These are phyloP conservation scores for Cordyceps cicadae DNA, from an alignment of 2,329 filamentous ascomycete genomes.

Conservation along the genomic window DNA sequence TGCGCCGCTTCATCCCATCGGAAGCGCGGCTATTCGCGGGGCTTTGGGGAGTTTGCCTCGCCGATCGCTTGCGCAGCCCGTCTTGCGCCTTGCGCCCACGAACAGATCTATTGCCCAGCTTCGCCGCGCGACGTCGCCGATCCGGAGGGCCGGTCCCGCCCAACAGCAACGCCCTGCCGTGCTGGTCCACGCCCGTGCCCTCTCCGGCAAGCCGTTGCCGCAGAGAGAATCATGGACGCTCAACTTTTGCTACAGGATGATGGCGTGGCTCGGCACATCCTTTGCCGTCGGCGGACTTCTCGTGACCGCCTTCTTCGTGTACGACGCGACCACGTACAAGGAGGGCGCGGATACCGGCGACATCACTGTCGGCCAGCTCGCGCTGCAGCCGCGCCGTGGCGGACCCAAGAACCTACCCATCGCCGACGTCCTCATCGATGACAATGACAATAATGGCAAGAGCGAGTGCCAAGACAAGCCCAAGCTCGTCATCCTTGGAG, in stretches of 20 bases:
- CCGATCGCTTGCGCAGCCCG: constrained; percentile 45
- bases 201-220: constrained; percentile 47
- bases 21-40: not conserved
- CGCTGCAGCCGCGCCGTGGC: constrained; percentile 70
- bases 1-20: constrained; percentile 6
- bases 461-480: constrained; percentile 75
- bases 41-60: constrained; percentile 23
- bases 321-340: constrained; percentile 86
- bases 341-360: constrained; percentile 60
- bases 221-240: constrained; percentile 39
- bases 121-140: not conserved
- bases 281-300: constrained; percentile 60
- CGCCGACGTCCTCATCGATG: constrained; percentile 77
- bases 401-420: constrained; percentile 92
- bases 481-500: constrained; percentile 82
- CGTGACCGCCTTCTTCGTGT: constrained; percentile 80
- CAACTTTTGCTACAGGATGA: constrained; percentile 59
- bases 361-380: constrained; percentile 74
- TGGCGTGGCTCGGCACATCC: constrained; percentile 58
- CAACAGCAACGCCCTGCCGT: constrained; percentile 6
- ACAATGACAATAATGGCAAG: constrained; percentile 69
- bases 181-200: constrained; percentile 25
- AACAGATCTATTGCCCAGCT: not conserved
- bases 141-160: not conserved
- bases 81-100: constrained; percentile 35